These are phyloP conservation scores for Heliamphora exappendiculata DNA, from an alignment of 148 eudicot species.

Conservation along the genomic window DNA sequence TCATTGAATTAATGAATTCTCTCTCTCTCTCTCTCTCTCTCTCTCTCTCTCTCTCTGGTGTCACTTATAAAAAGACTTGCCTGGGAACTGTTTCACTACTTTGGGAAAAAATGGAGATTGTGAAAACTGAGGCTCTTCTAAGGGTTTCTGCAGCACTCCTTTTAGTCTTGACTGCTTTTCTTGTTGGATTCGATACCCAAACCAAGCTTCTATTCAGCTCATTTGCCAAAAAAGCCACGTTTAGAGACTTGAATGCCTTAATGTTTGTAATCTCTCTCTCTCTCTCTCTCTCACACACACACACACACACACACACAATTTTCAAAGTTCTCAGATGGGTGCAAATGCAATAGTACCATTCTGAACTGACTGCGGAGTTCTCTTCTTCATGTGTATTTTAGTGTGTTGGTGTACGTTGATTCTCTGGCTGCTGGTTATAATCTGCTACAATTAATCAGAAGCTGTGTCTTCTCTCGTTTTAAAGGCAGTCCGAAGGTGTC, in stretches of 20 bases:
- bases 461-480: slow-evolving; percentile 15
- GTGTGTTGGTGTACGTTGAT: slow-evolving; percentile 35
- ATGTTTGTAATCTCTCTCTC: slow-evolving; percentile 24
- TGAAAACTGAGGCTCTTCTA: slow-evolving; percentile 25
- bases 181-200: slow-evolving; percentile 33
- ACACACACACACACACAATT: no score
- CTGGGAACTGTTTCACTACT: no score
- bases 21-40: no score
- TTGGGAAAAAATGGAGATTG: slow-evolving; percentile 4
- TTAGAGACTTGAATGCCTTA: slow-evolving; percentile 19
- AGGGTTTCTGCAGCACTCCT: slow-evolving; percentile 32
- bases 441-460: slow-evolving; percentile 30
- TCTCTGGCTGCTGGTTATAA: slow-evolving; percentile 44
- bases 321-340: no score
- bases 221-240: slow-evolving; percentile 27
- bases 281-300: slow-evolving; percentile 15
- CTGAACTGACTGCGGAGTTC: not conserved
- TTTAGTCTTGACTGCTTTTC: slow-evolving; percentile 28
- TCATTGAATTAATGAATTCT: no score
- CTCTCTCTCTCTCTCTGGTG: no score
- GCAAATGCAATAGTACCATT: not conserved
- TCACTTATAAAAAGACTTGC: no score
- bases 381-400: not conserved
- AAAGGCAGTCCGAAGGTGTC: not conserved
- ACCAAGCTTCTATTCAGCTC: slow-evolving; percentile 30